Evolutionary conservation across 129 eudicot species (phyloP), one percentile per base, ranked within the genome.

Genomic region (Solidago caesia): DNA sequence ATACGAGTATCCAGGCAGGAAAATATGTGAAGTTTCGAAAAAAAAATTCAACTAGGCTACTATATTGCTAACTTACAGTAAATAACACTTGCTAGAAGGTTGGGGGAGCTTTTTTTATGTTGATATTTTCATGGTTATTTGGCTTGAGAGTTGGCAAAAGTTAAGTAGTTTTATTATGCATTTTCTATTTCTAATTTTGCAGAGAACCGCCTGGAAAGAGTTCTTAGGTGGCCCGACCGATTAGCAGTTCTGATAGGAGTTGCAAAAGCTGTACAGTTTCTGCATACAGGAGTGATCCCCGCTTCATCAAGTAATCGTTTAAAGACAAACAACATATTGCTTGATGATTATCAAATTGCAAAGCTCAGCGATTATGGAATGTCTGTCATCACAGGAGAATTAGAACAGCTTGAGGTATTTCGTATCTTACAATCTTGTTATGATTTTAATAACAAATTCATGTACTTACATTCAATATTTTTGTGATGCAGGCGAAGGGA

Each of bases 291-390:
- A 39, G 88, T 87, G 12, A 88, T 88, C 60, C 92, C 92, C 0
- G 89, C 96, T 83, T 82, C 87, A 66, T 82, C 83, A 29, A 82
- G 76, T 52, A 92, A 89, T 49, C 87, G 86, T 29, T 71, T 92
- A 44, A 89, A 85, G 85, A 81, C 96, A 7, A 83, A 89, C 62
- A 92, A 89, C 76, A 81, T 92, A 75, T 78, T 92, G 63, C 88
- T 89, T 26, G 96, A 92, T 64, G 93, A 87, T 68, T 88, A 92
- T 84, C 81, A 76, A 33, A 92, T 85, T 53, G 97, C 93, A 73
- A 92, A 92, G 82, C 82, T 92, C 44, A 92, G 91, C 11, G 97
- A 92, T 75, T 92, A 87, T 66, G 97, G 96, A 57, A 89, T 92
- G 87, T 89, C 91, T 46, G 80, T 92, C 68, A 84, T 89, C 58